Evolutionary conservation across 108 stramenopile genomes (phyloP).

Genomic region (Schizochytrium sp.): DNA sequence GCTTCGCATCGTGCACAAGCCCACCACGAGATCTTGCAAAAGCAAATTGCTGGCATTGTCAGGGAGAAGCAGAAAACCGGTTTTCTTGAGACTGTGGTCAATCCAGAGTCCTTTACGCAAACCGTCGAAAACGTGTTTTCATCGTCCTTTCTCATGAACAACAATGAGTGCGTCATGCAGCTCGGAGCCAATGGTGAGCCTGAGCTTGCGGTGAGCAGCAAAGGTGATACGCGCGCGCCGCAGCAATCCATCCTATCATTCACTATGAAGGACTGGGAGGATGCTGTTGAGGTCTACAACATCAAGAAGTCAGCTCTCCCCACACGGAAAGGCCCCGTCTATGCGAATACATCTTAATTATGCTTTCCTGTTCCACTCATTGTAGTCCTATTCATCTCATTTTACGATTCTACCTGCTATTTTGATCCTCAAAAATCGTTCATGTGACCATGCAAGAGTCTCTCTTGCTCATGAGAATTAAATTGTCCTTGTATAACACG

Average conservation of each 20-base stretch:
- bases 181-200: too few relatives aligned
- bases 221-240: too few relatives aligned
- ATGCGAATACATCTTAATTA: neutral
- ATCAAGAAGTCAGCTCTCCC: neutral
- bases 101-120: neutral
- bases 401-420: too few relatives aligned
- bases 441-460: too few relatives aligned
- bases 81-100: neutral
- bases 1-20: neutral
- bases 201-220: too few relatives aligned
- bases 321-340: neutral
- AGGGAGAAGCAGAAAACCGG: neutral
- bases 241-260: neutral
- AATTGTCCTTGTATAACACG: too few relatives aligned
- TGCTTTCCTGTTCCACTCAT: neutral
- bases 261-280: neutral
- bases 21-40: neutral
- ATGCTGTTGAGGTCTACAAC: neutral
- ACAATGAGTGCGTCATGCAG: too few relatives aligned
- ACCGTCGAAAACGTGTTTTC: neutral
- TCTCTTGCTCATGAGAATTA: too few relatives aligned
- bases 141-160: neutral
- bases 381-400: too few relatives aligned
- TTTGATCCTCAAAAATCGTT: too few relatives aligned
- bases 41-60: neutral